Conservation (phyloP, 2,329 filamentous ascomycete genomes). For the Talaromyces sp. region DNA sequence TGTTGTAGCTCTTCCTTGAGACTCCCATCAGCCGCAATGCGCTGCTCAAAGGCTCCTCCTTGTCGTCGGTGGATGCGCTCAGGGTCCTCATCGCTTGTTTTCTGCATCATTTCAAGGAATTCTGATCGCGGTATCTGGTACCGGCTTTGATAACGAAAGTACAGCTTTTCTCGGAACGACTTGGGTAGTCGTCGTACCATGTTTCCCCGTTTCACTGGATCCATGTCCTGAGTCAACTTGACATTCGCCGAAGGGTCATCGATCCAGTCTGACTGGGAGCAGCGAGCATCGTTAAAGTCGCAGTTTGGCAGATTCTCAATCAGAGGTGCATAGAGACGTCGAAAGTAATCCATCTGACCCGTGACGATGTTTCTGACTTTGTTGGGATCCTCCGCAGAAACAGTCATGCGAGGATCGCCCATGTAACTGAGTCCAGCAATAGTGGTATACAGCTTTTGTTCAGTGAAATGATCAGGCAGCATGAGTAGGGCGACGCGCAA, state of each 20-base stretch:
- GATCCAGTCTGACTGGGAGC: constrained; percentile 59
- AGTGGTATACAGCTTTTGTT: constrained; percentile 81
- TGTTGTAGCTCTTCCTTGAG: constrained; percentile 68
- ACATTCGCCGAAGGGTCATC: constrained; percentile 63
- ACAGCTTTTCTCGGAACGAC: constrained; percentile 81
- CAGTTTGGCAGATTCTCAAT: constrained; percentile 89
- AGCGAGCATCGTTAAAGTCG: constrained; percentile 65
- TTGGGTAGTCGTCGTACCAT: constrained; percentile 92
- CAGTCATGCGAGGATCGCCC: constrained; percentile 91
- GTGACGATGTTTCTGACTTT: constrained; percentile 94
- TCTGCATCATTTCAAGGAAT: constrained; percentile 79
- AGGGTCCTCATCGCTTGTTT: constrained; percentile 64
- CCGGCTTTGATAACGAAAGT: constrained; percentile 92
- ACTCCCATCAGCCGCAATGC: constrained; percentile 70
- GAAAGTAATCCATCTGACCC: constrained; percentile 87
- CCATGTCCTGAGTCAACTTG: constrained; percentile 82
- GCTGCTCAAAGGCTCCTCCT: constrained; percentile 79
- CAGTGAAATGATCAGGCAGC: constrained; percentile 78
- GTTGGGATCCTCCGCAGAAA: constrained; percentile 83
- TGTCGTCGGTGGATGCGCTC: constrained; percentile 67
- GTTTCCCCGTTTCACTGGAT: constrained; percentile 82
- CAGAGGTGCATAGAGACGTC: constrained; percentile 83
- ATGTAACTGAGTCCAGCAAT: constrained; percentile 92
- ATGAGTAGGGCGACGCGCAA: constrained; percentile 85
- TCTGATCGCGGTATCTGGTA: constrained; percentile 79